phyloP scores from a whole-genome alignment of 176 grass and related monocot species.

The Triticum monococcum region DNA sequence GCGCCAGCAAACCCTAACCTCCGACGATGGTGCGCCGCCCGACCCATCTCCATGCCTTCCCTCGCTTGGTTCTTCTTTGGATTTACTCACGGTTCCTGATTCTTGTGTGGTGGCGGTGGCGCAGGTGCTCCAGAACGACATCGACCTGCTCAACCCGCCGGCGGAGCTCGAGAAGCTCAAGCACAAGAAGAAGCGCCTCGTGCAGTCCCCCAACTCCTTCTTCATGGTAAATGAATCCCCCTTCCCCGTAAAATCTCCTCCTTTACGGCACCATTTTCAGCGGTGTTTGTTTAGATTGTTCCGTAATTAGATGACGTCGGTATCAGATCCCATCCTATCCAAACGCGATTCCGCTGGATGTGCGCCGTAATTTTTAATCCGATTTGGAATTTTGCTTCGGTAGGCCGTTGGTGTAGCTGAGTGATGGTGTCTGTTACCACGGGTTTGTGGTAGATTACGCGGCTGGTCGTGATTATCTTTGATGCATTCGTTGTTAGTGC shows the following conservation, averaged over 20 bases:
- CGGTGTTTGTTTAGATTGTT: too few relatives aligned
- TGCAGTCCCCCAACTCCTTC: slow-evolving; percentile 82
- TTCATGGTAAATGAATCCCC: slow-evolving; percentile 48
- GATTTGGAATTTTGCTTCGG: background rate
- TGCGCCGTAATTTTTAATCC: too few relatives aligned
- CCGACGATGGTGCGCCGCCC: slow-evolving; percentile 16
- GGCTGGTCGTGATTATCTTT: too few relatives aligned
- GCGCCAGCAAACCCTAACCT: slow-evolving; percentile 17
- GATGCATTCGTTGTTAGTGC: background rate
- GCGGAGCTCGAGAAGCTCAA: slow-evolving; percentile 78
- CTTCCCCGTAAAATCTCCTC: background rate
- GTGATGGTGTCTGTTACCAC: background rate
- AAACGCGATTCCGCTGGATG: too few relatives aligned
- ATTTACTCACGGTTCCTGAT: background rate
- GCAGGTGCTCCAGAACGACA: slow-evolving; percentile 82
- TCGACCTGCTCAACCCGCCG: slow-evolving; percentile 80
- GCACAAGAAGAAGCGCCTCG: slow-evolving; percentile 94
- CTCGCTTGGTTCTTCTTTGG: background rate
- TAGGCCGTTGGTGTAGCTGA: background rate
- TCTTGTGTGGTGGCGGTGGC: background rate
- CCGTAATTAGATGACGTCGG: too few relatives aligned
- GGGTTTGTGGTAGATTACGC: background rate
- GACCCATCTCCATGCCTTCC: background rate
- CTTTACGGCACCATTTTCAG: background rate
- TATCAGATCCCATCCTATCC: too few relatives aligned